phyloP scores from a whole-genome alignment of 2,329 filamentous ascomycete species.

The Cladosporium sp. region DNA sequence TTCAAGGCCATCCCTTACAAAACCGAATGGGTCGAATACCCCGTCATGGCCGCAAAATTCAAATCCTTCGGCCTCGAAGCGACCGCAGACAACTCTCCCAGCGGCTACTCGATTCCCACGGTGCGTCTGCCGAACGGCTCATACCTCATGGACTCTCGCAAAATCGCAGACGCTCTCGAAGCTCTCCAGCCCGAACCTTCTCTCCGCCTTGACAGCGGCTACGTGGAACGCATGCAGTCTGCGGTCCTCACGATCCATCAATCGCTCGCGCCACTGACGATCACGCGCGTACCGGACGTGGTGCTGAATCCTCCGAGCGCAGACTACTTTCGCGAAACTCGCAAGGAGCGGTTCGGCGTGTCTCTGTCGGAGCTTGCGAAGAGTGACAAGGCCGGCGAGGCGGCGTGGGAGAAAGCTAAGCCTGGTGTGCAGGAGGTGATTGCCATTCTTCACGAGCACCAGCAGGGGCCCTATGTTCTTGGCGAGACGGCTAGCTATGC shows the following conservation, averaged over 20 bases:
- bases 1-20: conserved; percentile 64
- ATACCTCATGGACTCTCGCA: conserved; percentile 61
- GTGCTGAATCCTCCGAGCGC: conserved; percentile 51
- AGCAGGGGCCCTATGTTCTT: conserved; percentile 57
- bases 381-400: conserved; percentile 40
- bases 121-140: conserved; percentile 53
- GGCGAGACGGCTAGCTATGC: conserved; percentile 54
- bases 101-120: conserved; percentile 53
- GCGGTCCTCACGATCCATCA: conserved; percentile 40
- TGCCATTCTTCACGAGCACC: conserved; percentile 50
- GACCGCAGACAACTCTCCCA: conserved; percentile 35
- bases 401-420: conserved; percentile 46
- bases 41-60: conserved; percentile 52
- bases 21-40: conserved; percentile 68
- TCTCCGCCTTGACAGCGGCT: conserved; percentile 54
- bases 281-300: conserved; percentile 46
- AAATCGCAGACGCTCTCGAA: conserved; percentile 59
- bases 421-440: conserved; percentile 35
- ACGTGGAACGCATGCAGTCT: conserved; percentile 35
- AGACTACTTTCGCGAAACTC: conserved; percentile 55
- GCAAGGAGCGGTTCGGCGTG: conserved; percentile 50
- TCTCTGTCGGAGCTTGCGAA: conserved; percentile 47
- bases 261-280: conserved; percentile 39
- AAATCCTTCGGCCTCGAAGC: conserved; percentile 49
- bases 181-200: conserved; percentile 54